Conservation (phyloP, 2,329 filamentous ascomycete species). For the Lithohypha guttulata region DNA sequence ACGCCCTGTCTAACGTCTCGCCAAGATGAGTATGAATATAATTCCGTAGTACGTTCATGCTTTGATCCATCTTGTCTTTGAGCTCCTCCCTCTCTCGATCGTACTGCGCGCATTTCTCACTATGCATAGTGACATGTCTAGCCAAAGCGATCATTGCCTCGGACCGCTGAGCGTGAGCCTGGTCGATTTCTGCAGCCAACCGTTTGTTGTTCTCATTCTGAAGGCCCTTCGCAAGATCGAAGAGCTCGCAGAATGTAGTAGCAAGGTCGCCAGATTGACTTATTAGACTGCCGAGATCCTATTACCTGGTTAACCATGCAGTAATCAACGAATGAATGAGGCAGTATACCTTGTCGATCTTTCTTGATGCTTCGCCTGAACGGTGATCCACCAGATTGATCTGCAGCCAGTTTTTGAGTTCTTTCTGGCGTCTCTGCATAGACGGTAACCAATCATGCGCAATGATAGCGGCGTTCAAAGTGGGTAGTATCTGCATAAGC, state of each 20-base stretch:
- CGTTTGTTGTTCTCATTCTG: conserved; percentile 1
- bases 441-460: conserved; percentile 7
- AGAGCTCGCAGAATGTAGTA: neutral
- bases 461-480: conserved; percentile 6
- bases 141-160: conserved; percentile 6
- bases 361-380: neutral
- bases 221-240: conserved; percentile 2
- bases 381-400: neutral
- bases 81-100: conserved; percentile 1
- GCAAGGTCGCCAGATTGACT: neutral
- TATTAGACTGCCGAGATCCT: conserved; percentile 2
- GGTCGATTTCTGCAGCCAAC: neutral
- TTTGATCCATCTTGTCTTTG: conserved; percentile 4
- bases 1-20: neutral
- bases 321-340: no score
- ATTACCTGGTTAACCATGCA: no score
- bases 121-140: conserved; percentile 8
- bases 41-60: neutral
- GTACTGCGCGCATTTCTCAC: conserved; percentile 4
- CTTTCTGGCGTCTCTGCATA: conserved; percentile 4
- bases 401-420: conserved; percentile 4
- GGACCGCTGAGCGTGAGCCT: conserved; percentile 2
- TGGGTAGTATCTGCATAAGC: conserved; percentile 6
- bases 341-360: neutral
- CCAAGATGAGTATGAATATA: conserved; percentile 2